phyloP scores from a whole-genome alignment of 768 basidiomycete species.

The Mycena filopes region DNA sequence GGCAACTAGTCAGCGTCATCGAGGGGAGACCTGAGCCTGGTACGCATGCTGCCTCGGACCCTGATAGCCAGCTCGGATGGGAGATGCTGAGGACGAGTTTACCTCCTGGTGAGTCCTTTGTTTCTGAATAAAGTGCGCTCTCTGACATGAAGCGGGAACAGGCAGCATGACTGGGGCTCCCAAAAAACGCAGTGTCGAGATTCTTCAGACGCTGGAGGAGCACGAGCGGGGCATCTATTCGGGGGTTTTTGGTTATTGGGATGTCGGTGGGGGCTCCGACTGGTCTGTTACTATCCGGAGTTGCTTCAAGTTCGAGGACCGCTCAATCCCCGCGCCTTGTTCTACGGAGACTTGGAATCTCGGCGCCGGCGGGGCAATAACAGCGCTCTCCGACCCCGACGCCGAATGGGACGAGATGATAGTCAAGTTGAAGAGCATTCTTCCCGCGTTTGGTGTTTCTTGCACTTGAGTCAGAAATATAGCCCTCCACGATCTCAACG shows the following conservation, averaged over 20 bases:
- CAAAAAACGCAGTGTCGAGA: conserved; percentile 92
- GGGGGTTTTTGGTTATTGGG: conserved; percentile 94
- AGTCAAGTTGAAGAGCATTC: conserved; percentile 84
- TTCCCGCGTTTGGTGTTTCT: conserved; percentile 61
- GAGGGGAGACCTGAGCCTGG: conserved; percentile 67
- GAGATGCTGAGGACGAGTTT: conserved; percentile 82
- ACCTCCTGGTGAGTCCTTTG: conserved; percentile 75
- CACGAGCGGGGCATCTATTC: conserved; percentile 85
- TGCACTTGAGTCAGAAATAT: conserved; percentile 1
- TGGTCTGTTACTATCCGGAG: conserved; percentile 96
- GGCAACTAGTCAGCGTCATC: conserved; percentile 95
- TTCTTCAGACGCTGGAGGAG: conserved; percentile 83
- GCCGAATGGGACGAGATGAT: conserved; percentile 96
- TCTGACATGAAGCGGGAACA: conserved; percentile 40
- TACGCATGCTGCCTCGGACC: conserved; percentile 41
- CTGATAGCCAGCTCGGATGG: conserved; percentile 73
- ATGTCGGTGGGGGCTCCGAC: conserved; percentile 87
- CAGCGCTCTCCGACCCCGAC: conserved; percentile 86
- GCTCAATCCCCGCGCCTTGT: conserved; percentile 26
- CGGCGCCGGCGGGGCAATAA: conserved; percentile 97
- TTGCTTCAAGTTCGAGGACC: conserved; percentile 79
- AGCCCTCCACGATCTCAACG: conserved; percentile 34
- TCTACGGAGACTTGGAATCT: conserved; percentile 74
- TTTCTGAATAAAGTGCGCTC: neutral
- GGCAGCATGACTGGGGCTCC: conserved; percentile 99